A percentile compares a stretch with the other conserved stretches of the same genome.
phyloP scores from a whole-genome alignment of 805 yeast species.

The Starmerella ratchasimensis region DNA sequence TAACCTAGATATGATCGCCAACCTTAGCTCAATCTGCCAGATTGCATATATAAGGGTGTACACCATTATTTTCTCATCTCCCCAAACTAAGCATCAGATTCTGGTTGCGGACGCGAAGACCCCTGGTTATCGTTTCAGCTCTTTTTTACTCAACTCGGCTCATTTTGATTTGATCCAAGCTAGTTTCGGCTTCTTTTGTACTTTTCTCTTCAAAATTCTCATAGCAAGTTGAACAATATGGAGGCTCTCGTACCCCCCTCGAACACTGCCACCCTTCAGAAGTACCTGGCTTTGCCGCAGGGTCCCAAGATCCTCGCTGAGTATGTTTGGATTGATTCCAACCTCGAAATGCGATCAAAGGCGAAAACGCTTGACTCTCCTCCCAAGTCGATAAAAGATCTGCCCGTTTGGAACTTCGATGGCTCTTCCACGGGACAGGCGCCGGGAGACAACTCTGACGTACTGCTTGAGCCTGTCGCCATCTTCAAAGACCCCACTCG shows the following conservation, averaged over 20 bases:
- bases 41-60: neutral
- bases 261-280: constrained; percentile 64
- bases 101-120: no score
- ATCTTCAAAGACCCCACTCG: constrained; percentile 95
- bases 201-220: neutral
- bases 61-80: no score
- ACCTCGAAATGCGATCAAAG: constrained; percentile 83
- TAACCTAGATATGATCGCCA: constrained; percentile 2
- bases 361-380: constrained; percentile 69
- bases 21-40: neutral
- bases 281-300: constrained; percentile 75
- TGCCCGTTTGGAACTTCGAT: constrained; percentile 99
- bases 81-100: no score
- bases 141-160: no score
- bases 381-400: constrained; percentile 62
- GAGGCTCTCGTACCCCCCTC: constrained; percentile 20
- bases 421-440: constrained; percentile 99
- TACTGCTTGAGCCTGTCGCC: constrained; percentile 90
- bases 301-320: constrained; percentile 82
- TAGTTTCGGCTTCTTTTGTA: neutral
- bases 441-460: constrained; percentile 93
- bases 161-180: no score
- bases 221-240: constrained; percentile 5
- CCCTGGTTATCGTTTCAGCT: no score
- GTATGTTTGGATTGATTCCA: constrained; percentile 94